Percentiles rank a stretch among this genome's conserved stretches.
These are phyloP conservation scores for Aspergillus incahuasiensis DNA, from an alignment of 495 filamentous ascomycete species.

Conservation along the genomic window DNA sequence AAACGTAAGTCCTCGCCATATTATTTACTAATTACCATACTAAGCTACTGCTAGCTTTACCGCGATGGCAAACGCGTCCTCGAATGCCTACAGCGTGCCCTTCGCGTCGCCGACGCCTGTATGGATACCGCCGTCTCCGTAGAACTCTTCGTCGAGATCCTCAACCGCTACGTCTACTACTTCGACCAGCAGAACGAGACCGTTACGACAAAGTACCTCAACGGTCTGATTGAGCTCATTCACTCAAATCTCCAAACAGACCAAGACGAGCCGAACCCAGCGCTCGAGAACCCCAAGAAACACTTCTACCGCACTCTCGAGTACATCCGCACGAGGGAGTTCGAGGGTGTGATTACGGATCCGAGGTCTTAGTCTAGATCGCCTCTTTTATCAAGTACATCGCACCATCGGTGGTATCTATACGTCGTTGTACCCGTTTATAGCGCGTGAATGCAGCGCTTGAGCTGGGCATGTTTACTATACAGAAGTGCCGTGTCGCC, in stretches of 20 bases:
- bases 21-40: neutral
- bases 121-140: constrained; percentile 99
- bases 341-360: constrained; percentile 81
- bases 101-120: constrained; percentile 94
- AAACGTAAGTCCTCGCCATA: constrained; percentile 51
- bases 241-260: constrained; percentile 89
- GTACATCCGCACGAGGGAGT: constrained; percentile 85
- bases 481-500: neutral
- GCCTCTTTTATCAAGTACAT: neutral
- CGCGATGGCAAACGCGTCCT: constrained; percentile 95
- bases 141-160: constrained; percentile 95
- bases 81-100: constrained; percentile 91
- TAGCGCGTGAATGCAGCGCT: neutral
- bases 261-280: constrained; percentile 61
- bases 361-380: constrained; percentile 40
- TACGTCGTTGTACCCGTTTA: neutral
- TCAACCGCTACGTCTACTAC: constrained; percentile 98
- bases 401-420: neutral
- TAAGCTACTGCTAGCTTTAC: constrained; percentile 61
- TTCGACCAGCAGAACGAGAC: constrained; percentile 99
- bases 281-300: constrained; percentile 77
- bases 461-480: neutral
- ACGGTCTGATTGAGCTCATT: constrained; percentile 96
- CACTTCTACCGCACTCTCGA: constrained; percentile 94
- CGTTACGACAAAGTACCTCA: constrained; percentile 96